phyloP scores from a whole-genome alignment of 2,329 filamentous ascomycete species.

The Colletotrichum musicola region DNA sequence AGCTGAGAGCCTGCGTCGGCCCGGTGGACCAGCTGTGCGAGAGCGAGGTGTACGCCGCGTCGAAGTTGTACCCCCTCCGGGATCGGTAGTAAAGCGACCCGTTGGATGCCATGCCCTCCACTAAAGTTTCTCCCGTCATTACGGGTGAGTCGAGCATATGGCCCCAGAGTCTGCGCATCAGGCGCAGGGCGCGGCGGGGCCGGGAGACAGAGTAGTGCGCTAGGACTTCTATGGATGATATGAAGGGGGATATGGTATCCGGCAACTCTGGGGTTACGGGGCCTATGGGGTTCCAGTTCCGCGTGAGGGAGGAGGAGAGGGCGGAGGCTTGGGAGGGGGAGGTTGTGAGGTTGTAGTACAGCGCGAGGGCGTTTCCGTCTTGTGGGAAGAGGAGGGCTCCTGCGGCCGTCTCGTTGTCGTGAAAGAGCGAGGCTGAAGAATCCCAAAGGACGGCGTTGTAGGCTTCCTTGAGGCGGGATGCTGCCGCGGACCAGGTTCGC shows the following conservation, averaged over 20 bases:
- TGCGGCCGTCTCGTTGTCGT: slow-evolving; percentile 60
- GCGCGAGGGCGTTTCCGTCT: slow-evolving; percentile 62
- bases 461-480: slow-evolving; percentile 42
- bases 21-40: slow-evolving; percentile 52
- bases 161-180: slow-evolving; percentile 47
- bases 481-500: slow-evolving; percentile 26
- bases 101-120: slow-evolving; percentile 52
- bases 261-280: slow-evolving; percentile 49
- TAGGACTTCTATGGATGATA: slow-evolving; percentile 50
- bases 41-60: slow-evolving; percentile 49
- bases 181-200: slow-evolving; percentile 44
- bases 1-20: slow-evolving; percentile 45
- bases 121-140: slow-evolving; percentile 52
- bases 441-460: slow-evolving; percentile 63
- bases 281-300: slow-evolving; percentile 47
- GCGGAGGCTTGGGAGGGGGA: slow-evolving; percentile 33
- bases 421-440: slow-evolving; percentile 56
- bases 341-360: slow-evolving; percentile 46
- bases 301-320: slow-evolving; percentile 40
- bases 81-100: slow-evolving; percentile 51
- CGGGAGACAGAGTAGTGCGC: slow-evolving; percentile 46
- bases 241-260: slow-evolving; percentile 53
- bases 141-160: slow-evolving; percentile 45
- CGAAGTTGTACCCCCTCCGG: slow-evolving; percentile 47
- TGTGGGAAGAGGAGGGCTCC: slow-evolving; percentile 56